Conservation (phyloP, 176 grass and related monocot species). For the Carex scoparia region DNA sequence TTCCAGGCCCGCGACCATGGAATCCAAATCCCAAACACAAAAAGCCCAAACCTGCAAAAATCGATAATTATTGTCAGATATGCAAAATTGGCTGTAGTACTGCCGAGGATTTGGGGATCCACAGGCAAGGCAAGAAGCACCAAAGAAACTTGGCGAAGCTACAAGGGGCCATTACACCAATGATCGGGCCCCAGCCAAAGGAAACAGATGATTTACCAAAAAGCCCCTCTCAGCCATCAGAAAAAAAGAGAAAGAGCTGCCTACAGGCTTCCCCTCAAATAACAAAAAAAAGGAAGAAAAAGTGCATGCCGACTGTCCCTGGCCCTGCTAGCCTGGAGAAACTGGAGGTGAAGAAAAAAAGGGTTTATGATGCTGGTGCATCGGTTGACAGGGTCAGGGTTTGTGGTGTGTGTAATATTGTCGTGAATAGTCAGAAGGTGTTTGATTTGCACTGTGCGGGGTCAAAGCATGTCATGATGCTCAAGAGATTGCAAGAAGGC, state of each 20-base stretch:
- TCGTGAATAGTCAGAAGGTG: slow-evolving; percentile 64
- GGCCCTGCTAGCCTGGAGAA: slow-evolving; percentile 29
- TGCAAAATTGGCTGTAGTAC: slow-evolving; percentile 71
- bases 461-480: slow-evolving; percentile 60
- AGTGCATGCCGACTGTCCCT: background rate
- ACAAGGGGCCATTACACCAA: slow-evolving; percentile 43
- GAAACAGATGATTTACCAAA: slow-evolving; percentile 11
- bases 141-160: slow-evolving; percentile 74
- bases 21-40: background rate
- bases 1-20: background rate
- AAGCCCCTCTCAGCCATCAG: background rate
- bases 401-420: slow-evolving; percentile 58
- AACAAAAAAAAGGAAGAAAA: slow-evolving; percentile 32
- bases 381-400: slow-evolving; percentile 46
- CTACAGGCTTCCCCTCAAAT: too few relatives aligned
- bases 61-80: slow-evolving; percentile 35
- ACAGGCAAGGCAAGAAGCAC: slow-evolving; percentile 79
- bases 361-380: slow-evolving; percentile 55
- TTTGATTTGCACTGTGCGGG: slow-evolving; percentile 59
- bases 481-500: slow-evolving; percentile 40
- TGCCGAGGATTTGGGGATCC: slow-evolving; percentile 43
- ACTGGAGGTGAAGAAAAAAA: slow-evolving; percentile 61
- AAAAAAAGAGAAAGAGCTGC: slow-evolving; percentile 38
- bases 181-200: slow-evolving; percentile 20
- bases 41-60: background rate